A percentile compares a stretch with the other conserved stretches of the same genome.
These are phyloP conservation scores for Cokeromyces recurvatus DNA, from an alignment of 371 early-diverging fungal genomes.

Conservation along the genomic window DNA sequence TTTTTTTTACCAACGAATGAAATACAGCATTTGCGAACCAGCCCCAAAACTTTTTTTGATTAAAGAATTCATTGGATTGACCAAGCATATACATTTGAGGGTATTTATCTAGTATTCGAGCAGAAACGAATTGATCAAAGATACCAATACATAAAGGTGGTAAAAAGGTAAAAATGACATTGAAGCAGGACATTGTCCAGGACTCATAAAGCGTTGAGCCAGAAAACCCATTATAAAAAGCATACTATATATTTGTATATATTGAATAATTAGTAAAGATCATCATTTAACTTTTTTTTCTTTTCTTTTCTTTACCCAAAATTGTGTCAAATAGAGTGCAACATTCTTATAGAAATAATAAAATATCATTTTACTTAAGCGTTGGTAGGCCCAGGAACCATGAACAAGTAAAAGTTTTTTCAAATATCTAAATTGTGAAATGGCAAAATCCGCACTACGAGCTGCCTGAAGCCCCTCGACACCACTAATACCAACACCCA, in stretches of 20 bases:
- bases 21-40: slow-evolving; percentile 92
- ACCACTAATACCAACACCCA: slow-evolving; percentile 96
- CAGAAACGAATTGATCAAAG: slow-evolving; percentile 90
- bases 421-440: slow-evolving; percentile 90
- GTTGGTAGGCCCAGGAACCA: slow-evolving; percentile 92
- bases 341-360: slow-evolving; percentile 97
- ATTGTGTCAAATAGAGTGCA: slow-evolving; percentile 94
- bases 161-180: slow-evolving; percentile 85
- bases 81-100: slow-evolving; percentile 96
- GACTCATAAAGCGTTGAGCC: slow-evolving; percentile 92
- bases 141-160: slow-evolving; percentile 90
- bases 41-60: slow-evolving; percentile 90
- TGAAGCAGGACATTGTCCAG: slow-evolving; percentile 90
- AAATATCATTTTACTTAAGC: slow-evolving; percentile 82
- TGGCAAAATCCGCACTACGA: slow-evolving; percentile 94
- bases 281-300: background rate
- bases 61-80: slow-evolving; percentile 88
- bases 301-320: slow-evolving; percentile 76
- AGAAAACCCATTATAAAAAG: slow-evolving; percentile 86
- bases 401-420: slow-evolving; percentile 89
- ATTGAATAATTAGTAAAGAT: slow-evolving; percentile 2
- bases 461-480: slow-evolving; percentile 97
- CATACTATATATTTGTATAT: slow-evolving; percentile 57
- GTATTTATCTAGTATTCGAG: slow-evolving; percentile 91
- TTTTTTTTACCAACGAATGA: slow-evolving; percentile 70